These are phyloP conservation scores for Iris macrosiphon DNA, from an alignment of 106 monocot genomes.

Conservation along the genomic window DNA sequence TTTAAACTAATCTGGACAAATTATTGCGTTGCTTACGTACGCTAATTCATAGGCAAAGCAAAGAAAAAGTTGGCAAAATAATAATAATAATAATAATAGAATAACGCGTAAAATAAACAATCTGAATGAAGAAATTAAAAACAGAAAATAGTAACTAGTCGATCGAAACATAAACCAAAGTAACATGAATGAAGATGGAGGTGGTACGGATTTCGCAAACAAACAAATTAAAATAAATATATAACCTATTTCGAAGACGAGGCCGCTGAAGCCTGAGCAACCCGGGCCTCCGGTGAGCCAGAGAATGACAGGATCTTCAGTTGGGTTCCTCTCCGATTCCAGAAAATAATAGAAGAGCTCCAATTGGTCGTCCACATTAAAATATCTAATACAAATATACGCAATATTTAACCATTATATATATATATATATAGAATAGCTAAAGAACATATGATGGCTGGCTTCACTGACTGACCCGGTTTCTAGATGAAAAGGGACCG, in stretches of 20 bases:
- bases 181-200: too few species aligned
- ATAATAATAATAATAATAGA: too few species aligned
- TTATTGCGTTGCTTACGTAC: too few species aligned
- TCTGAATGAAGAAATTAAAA: not conserved
- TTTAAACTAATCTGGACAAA: too few species aligned
- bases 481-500: conserved; percentile 45
- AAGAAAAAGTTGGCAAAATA: too few species aligned
- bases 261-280: conserved; percentile 33
- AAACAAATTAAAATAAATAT: too few species aligned
- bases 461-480: conserved; percentile 50
- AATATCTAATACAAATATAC: conserved; percentile 18
- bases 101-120: too few species aligned
- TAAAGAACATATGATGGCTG: too few species aligned
- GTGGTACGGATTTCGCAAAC: too few species aligned
- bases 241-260: conserved; percentile 35
- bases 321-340: conserved; percentile 34
- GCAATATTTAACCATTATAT: not conserved
- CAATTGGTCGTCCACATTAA: conserved; percentile 33
- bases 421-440: not conserved
- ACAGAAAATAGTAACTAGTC: too few species aligned
- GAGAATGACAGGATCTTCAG: conserved; percentile 37
- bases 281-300: conserved; percentile 64
- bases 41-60: too few species aligned
- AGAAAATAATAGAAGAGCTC: conserved; percentile 57
- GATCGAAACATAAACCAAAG: too few species aligned